Base-by-base conservation (phyloP, 2,329 filamentous ascomycete genomes). In the Xylariaceae sp. region DNA sequence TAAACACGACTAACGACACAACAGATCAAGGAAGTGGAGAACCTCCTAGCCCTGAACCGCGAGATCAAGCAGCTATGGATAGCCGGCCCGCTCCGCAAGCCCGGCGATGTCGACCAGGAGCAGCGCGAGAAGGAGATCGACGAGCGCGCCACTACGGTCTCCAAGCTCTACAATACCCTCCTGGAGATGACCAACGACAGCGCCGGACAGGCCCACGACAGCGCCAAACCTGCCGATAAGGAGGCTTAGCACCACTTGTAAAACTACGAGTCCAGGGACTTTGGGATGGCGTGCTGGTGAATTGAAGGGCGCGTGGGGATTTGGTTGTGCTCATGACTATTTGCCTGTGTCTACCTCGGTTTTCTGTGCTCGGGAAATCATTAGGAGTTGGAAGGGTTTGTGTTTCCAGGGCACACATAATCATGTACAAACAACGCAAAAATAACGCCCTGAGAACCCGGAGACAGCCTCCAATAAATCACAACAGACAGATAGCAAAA, bases 1-100 rank as follows among this genome's bases (percentile, higher is more conserved):
- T 15, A 13, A 34, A 34, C 32, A 15, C 32, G 32, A 10, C 10
- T 34, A 34, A 15, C 39, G 15, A 18, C 16, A 3, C 16, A n/a
- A 30, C 48, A 76, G 73, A 70, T 74, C 52, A 66, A 70, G 54
- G 71, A 72, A 8, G 59, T 72, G 29, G 67, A 80, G 55, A 73
- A 77, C 54, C 68, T 80, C 3, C 69, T 79, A 3, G 63, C 67
- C 26, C 67, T 80, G 12, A 78, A 71, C 16, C 73, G 76, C 36
- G 73, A 75, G 57, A 69, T 80, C 53, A 77, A 78, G 58, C 72
- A 76, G 51, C 68, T 80, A 21, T 79, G 76, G 76, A 69, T 78
- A 10, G 71, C 74, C 51, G 77, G 78, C 1, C 72, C 76, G 1
- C 66, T 80, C 21, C 70, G 71, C 52, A 70, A 67, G 43, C 70